A percentile compares a stretch with the other conserved stretches of the same genome.
Conservation (phyloP, 2,329 filamentous ascomycete species). For the Botrytis byssoidea region DNA sequence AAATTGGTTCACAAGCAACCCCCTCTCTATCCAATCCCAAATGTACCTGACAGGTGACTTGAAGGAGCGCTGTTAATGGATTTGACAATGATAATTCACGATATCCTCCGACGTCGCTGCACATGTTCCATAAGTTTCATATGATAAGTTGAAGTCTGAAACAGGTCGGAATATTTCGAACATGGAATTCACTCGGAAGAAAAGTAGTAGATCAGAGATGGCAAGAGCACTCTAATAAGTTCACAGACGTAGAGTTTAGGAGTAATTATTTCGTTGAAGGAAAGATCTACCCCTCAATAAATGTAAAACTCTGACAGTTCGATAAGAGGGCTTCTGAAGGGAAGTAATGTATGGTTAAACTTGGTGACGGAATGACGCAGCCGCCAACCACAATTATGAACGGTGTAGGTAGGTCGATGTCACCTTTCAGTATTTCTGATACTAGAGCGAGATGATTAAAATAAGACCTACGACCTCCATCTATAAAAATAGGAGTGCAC, state of each 20-base stretch:
- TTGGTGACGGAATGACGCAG: background rate
- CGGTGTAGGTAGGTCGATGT: background rate
- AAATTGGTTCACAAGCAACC: background rate
- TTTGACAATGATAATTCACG: background rate
- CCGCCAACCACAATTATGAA: background rate
- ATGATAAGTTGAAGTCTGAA: background rate
- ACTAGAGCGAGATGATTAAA: background rate
- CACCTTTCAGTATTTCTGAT: background rate
- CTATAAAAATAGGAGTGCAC: background rate
- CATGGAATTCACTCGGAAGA: background rate
- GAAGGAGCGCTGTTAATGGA: background rate
- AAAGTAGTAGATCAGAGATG: background rate
- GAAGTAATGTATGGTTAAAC: background rate
- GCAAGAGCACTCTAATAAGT: slow-evolving; percentile 2
- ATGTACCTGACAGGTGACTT: background rate
- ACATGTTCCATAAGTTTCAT: background rate
- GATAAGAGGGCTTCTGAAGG: background rate
- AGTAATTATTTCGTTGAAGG: background rate
- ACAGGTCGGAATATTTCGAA: background rate
- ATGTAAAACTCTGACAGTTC: background rate
- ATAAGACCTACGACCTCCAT: background rate
- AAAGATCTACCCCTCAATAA: background rate
- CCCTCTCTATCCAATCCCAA: background rate
- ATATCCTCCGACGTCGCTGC: background rate
- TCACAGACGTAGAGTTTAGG: background rate